Conservation (phyloP, 2,329 filamentous ascomycete species). For the Fusarium verrucosum region DNA sequence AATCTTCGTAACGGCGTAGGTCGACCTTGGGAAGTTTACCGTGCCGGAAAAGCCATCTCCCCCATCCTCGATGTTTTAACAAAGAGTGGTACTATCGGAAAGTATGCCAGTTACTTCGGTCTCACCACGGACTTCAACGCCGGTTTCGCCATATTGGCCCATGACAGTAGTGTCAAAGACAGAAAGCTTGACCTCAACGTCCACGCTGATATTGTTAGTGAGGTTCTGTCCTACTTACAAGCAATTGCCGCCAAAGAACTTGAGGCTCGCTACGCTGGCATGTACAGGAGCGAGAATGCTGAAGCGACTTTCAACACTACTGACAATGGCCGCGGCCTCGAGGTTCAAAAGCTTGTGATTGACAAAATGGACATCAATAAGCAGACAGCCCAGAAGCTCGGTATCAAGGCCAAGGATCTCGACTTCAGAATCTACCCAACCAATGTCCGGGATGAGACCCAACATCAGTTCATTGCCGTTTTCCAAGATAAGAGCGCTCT, state of each 20-base stretch:
- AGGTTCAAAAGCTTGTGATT: constrained; percentile 32
- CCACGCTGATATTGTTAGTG: constrained; percentile 47
- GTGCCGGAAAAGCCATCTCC: constrained; percentile 35
- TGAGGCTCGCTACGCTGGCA: constrained; percentile 16
- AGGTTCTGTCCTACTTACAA: constrained; percentile 22
- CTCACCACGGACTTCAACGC: constrained; percentile 28
- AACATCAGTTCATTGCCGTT: constrained; percentile 45
- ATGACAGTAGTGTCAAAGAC: constrained; percentile 40
- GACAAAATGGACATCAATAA: constrained; percentile 29
- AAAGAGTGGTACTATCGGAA: constrained; percentile 42
- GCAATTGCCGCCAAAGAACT: constrained; percentile 24
- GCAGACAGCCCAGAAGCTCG: constrained; percentile 29
- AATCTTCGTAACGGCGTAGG: constrained; percentile 50
- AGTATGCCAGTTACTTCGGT: constrained; percentile 44
- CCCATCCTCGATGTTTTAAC: constrained; percentile 43
- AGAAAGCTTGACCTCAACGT: constrained; percentile 48
- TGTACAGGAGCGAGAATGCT: not conserved
- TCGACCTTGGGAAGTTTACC: constrained; percentile 49
- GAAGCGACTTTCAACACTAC: constrained; percentile 22
- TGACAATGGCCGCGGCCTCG: constrained; percentile 41
- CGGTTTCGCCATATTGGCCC: constrained; percentile 49
- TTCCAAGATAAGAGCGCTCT: constrained; percentile 46
- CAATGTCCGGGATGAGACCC: constrained; percentile 34
- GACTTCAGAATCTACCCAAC: constrained; percentile 48
- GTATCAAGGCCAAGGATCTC: constrained; percentile 32